Evolutionary conservation across 768 basidiomycete species (phyloP).

Genomic region (Suillus clintonianus): DNA sequence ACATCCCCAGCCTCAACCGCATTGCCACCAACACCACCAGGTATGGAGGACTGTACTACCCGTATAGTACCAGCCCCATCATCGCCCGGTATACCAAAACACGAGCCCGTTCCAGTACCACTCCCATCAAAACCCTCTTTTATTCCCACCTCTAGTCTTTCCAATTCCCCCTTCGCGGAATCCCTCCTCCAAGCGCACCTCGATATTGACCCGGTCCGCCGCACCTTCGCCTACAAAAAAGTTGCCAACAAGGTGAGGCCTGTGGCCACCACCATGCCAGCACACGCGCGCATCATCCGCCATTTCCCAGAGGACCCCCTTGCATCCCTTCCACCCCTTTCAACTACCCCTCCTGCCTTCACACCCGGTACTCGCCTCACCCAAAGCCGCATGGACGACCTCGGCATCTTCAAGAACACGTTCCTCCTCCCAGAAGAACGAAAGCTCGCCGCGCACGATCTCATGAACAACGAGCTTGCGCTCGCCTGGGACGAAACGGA

Average conservation of each 20-base stretch:
- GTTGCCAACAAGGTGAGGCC: slow-evolving; percentile 21
- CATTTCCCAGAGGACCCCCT: slow-evolving; percentile 30
- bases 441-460: slow-evolving; percentile 16
- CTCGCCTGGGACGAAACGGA: slow-evolving; percentile 44
- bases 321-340: slow-evolving; percentile 1
- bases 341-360: slow-evolving; percentile 25
- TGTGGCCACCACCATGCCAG: slow-evolving; percentile 16
- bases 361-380: neutral
- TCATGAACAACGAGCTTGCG: slow-evolving; percentile 30
- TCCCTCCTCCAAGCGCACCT: neutral
- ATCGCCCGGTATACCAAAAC: too few relatives aligned
- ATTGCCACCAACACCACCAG: too few relatives aligned
- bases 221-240: slow-evolving; percentile 31
- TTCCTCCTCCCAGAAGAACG: slow-evolving; percentile 12
- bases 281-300: slow-evolving; percentile 32
- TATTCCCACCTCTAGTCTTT: neutral
- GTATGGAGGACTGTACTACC: too few relatives aligned
- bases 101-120: too few relatives aligned
- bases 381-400: neutral
- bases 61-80: too few relatives aligned
- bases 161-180: neutral
- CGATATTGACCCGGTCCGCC: neutral
- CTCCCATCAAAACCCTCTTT: too few relatives aligned
- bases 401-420: neutral
- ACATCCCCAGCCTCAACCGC: too few relatives aligned